Conservation (phyloP, 352 stramenopile species). For the Phytophthora vignae region DNA sequence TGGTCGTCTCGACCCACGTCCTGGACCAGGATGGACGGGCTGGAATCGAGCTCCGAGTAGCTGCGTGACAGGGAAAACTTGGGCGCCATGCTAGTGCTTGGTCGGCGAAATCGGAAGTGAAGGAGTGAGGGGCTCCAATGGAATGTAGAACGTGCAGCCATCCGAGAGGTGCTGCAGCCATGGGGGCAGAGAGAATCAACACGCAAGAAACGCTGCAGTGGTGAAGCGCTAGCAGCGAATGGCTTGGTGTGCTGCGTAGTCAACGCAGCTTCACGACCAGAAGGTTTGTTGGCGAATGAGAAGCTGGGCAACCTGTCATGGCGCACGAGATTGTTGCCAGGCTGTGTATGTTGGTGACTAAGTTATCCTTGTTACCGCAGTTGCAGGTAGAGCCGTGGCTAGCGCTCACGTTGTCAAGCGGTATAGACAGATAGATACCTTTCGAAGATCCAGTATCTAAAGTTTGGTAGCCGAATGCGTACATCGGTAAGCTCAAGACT, state of each 20-base stretch:
- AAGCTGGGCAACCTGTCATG: not conserved
- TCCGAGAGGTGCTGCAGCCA: conserved; percentile 7
- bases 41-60: conserved; percentile 10
- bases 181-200: conserved; percentile 19
- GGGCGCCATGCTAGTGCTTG: conserved; percentile 8
- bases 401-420: not conserved
- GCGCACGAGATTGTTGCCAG: not conserved
- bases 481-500: not conserved
- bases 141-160: conserved; percentile 25
- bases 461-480: not conserved
- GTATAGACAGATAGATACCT: conserved; percentile 9
- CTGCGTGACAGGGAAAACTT: conserved; percentile 5
- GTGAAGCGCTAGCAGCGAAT: not conserved
- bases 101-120: conserved; percentile 24
- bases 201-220: conserved; percentile 18
- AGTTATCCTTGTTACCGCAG: not conserved
- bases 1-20: conserved; percentile 21
- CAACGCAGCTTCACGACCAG: not conserved
- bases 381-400: not conserved
- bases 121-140: conserved; percentile 5
- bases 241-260: not conserved
- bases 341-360: not conserved
- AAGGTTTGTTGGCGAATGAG: not conserved
- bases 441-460: conserved; percentile 4
- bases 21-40: conserved; percentile 29